Evolutionary conservation across 129 eudicot species (phyloP).

Genomic region (sunflower (Helianthus annuus)): DNA sequence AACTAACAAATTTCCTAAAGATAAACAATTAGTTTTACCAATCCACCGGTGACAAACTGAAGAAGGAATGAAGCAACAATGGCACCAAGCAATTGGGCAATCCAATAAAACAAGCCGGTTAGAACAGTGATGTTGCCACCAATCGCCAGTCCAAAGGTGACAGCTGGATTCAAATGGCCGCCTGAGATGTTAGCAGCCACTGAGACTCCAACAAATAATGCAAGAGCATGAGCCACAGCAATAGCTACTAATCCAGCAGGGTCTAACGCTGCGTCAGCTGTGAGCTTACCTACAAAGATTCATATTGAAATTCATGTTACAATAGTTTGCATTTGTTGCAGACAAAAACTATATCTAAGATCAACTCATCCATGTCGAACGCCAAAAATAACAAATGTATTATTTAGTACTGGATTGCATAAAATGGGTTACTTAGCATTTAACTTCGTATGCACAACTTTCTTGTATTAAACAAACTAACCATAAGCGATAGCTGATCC

Average conservation of each 20-base stretch:
- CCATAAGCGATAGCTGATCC: constrained; percentile 53
- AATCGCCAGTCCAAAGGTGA: constrained; percentile 64
- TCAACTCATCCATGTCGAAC: neutral
- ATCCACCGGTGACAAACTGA: constrained; percentile 39
- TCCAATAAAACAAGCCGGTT: constrained; percentile 63
- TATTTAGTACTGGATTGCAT: neutral
- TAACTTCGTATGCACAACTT: neutral
- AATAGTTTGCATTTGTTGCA: neutral
- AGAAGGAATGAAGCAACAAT: constrained; percentile 60
- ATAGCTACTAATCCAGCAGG: constrained; percentile 10
- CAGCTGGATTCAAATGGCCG: constrained; percentile 74
- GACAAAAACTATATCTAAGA: neutral
- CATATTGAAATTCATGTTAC: neutral
- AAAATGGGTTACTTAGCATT: neutral
- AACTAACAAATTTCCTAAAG: neutral
- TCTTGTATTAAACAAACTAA: neutral
- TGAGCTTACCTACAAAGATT: constrained; percentile 5
- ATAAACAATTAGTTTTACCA: constrained; percentile 17
- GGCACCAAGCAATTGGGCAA: constrained; percentile 63
- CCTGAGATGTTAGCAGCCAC: constrained; percentile 70
- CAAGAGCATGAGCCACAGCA: constrained; percentile 39
- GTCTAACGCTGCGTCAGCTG: constrained; percentile 7
- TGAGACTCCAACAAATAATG: constrained; percentile 59
- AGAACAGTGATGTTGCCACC: constrained; percentile 65
- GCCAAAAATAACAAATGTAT: neutral